phyloP scores from a whole-genome alignment of 2,329 filamentous ascomycete species.

The Alternaria sp. region DNA sequence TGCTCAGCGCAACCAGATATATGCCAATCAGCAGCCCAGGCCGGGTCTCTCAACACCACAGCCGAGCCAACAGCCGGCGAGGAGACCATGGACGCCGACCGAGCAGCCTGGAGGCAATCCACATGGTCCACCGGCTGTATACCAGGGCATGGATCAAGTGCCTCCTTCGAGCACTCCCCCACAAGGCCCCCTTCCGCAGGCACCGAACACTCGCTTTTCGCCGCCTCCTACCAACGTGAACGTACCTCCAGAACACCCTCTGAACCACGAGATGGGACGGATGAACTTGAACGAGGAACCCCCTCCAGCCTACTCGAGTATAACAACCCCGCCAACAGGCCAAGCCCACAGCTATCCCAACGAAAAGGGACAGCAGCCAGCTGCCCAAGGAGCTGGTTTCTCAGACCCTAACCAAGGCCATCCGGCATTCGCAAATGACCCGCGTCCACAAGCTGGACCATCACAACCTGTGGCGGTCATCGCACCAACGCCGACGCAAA shows the following conservation, averaged over 20 bases:
- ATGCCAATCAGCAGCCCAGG: slow-evolving; percentile 56
- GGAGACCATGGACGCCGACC: slow-evolving; percentile 91
- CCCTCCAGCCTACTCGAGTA: slow-evolving; percentile 92
- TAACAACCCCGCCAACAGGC: slow-evolving; percentile 53
- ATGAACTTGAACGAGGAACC: slow-evolving; percentile 82
- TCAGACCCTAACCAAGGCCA: slow-evolving; percentile 65
- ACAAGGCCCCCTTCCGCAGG: slow-evolving; percentile 40
- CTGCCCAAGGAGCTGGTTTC: slow-evolving; percentile 34
- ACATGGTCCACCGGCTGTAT: slow-evolving; percentile 88
- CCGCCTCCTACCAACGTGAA: slow-evolving; percentile 33
- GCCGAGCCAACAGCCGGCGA: slow-evolving; percentile 50
- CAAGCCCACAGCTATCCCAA: slow-evolving; percentile 69
- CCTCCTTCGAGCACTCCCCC: slow-evolving; percentile 49
- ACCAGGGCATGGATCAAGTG: slow-evolving; percentile 82
- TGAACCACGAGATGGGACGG: slow-evolving; percentile 85
- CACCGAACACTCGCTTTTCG: slow-evolving; percentile 29
- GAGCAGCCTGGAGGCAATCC: slow-evolving; percentile 85
- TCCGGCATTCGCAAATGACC: slow-evolving; percentile 90
- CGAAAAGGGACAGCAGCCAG: slow-evolving; percentile 69
- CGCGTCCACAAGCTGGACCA: slow-evolving; percentile 58
- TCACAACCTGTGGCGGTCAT: slow-evolving; percentile 46
- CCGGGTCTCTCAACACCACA: slow-evolving; percentile 57
- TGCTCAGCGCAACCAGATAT: slow-evolving; percentile 80
- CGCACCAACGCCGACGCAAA: slow-evolving; percentile 40
- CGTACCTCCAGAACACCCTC: slow-evolving; percentile 61